A percentile compares a stretch with the other conserved stretches of the same genome.
Evolutionary conservation across 2,329 filamentous ascomycete genomes (phyloP).

Genomic region (Apiospora hydei): DNA sequence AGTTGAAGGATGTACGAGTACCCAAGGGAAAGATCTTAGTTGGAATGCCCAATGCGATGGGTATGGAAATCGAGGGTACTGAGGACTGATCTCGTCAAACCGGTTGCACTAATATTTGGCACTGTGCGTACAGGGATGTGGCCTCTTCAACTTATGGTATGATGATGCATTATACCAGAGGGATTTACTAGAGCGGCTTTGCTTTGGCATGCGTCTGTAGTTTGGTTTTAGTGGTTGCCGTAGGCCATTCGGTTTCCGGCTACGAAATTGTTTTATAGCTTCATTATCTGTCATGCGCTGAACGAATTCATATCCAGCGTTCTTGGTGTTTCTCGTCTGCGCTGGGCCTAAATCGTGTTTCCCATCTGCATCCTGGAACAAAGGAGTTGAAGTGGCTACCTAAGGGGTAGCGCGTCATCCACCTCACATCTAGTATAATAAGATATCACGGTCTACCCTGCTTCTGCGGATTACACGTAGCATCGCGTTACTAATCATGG

Average conservation of each 20-base stretch:
- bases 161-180: background rate
- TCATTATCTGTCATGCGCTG: background rate
- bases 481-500: no score
- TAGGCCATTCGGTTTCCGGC: background rate
- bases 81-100: conserved; percentile 30
- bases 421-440: background rate
- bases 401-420: background rate
- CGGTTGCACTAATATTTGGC: background rate
- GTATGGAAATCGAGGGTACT: conserved; percentile 51
- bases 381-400: background rate
- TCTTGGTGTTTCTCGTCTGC: background rate
- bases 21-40: conserved; percentile 51
- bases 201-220: background rate
- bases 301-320: background rate
- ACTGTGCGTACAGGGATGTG: background rate
- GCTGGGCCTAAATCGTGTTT: background rate
- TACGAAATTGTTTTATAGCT: background rate
- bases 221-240: background rate
- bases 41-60: conserved; percentile 50
- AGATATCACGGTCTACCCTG: background rate
- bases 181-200: background rate
- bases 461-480: background rate
- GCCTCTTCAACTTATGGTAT: no score
- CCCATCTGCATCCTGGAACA: background rate
- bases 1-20: conserved; percentile 50